Base-by-base conservation (phyloP, 2,329 filamentous ascomycete genomes). In the Triangularia setosa region DNA sequence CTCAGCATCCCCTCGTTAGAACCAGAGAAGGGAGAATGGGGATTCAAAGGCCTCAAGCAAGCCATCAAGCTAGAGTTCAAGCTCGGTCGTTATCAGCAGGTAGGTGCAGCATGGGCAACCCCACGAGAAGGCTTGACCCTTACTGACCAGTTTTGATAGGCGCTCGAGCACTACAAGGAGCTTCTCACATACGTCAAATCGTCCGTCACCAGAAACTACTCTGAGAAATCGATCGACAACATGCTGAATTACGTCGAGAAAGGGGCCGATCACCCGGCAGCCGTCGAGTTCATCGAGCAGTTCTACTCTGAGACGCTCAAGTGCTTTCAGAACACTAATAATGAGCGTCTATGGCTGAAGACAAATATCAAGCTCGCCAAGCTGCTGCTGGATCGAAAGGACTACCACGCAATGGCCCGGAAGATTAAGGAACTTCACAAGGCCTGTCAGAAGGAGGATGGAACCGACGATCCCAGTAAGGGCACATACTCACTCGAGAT, bases 221-320 rank as follows among this genome's bases (percentile, higher is more conserved):
- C 95, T 1, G 95, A 99, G 78, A 98, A 98, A 77, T 98, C 94
- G 12, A 97, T 99, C 80, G 98, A 98, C 80, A 98, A 97, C 77
- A 97, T 99, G 89, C 87, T 99, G 56, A 95, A 98, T 79, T 96
- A 90, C 75, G 95, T 99, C 69, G 94, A 98, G 77, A 98, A 97
- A 79, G 91, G 87, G n/a, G 83, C 87, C 12, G 84, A 89, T 44
- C 89, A 89, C 64, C 85, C 87, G 7, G 86, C 88, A 53, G 88
- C 90, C 24, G 90, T 90, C 72, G 82, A 86, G 68, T 94, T 90
- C 77, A 96, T 98, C 88, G 94, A 97, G 76, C 86, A 92, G 69
- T 97, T 99, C 81, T 99, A 98, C 78, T 94, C 92, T 1, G 81
- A 95, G 71, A 99, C 95, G 1, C 87, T 99, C 16, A 85, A 93